Percentiles rank a stretch among this genome's conserved stretches.
These are phyloP conservation scores for Neurospora sp. DNA, from an alignment of 495 filamentous ascomycete species.

Conservation along the genomic window DNA sequence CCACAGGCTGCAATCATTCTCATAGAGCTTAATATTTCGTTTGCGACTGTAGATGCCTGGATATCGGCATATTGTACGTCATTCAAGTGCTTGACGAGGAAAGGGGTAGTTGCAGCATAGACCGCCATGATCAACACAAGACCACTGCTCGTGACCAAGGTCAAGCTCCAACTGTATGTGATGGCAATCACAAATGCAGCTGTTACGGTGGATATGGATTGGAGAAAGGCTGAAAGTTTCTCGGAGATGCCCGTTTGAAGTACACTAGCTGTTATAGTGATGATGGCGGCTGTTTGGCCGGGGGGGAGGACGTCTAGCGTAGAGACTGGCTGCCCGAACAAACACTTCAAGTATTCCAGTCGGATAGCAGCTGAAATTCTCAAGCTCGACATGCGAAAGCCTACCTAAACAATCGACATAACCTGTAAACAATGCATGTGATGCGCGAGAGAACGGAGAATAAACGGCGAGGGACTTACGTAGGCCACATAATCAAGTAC, in stretches of 20 bases:
- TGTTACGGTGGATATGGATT: constrained; percentile 41
- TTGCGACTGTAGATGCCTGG: constrained; percentile 50
- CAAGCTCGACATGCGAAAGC: constrained; percentile 43
- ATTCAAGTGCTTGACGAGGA: constrained; percentile 46
- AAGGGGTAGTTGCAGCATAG: constrained; percentile 45
- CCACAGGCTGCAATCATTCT: constrained; percentile 55
- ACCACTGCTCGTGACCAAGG: constrained; percentile 44
- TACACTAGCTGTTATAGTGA: constrained; percentile 53
- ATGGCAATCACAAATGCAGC: constrained; percentile 46
- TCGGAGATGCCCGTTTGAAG: constrained; percentile 60
- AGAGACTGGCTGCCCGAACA: constrained; percentile 43
- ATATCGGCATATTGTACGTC: constrained; percentile 47
- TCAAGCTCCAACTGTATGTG: constrained; percentile 46
- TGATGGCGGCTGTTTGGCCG: constrained; percentile 45
- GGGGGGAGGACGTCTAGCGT: constrained; percentile 45
- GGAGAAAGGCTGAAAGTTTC: constrained; percentile 43
- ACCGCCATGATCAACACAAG: constrained; percentile 46
- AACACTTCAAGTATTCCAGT: constrained; percentile 39
- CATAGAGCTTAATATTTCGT: constrained; percentile 46
- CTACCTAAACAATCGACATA: constrained; percentile 25
- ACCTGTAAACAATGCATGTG: constrained; percentile 1
- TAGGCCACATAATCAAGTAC: constrained; percentile 45
- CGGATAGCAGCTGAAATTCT: constrained; percentile 46
- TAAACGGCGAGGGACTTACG: constrained; percentile 24
- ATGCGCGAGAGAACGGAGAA: background rate